A percentile compares a stretch with the other conserved stretches of the same genome.
Conservation (phyloP, 768 basidiomycete genomes). For the Tricholoma sp. region DNA sequence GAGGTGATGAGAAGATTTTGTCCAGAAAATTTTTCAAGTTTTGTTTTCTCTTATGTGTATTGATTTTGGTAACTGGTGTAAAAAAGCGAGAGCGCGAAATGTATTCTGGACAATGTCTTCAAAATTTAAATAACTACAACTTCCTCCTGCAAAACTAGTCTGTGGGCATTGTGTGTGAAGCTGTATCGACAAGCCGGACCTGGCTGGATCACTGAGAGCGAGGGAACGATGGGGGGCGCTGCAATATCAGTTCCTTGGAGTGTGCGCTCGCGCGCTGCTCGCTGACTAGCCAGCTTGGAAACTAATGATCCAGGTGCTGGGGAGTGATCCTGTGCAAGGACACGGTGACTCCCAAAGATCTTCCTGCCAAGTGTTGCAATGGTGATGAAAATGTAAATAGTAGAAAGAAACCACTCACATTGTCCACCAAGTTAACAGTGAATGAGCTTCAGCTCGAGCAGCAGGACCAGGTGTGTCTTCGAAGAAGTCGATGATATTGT, state of each 20-base stretch:
- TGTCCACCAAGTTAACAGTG: conserved; percentile 1
- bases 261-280: neutral
- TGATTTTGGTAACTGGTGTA: neutral
- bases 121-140: neutral
- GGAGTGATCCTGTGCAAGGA: neutral
- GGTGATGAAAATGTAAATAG: neutral
- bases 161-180: neutral
- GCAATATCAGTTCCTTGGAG: too few species aligned
- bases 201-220: too few species aligned
- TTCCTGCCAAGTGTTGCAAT: neutral
- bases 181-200: neutral
- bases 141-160: neutral
- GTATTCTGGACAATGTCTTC: neutral
- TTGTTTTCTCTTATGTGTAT: neutral
- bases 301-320: neutral
- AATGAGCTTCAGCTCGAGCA: neutral
- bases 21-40: neutral
- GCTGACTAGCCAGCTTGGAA: neutral
- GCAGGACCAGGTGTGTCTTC: conserved; percentile 10
- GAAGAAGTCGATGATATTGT: conserved; percentile 14
- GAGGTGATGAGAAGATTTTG: neutral
- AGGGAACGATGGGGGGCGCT: too few species aligned
- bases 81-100: neutral
- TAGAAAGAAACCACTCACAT: neutral
- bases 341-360: neutral